Evolutionary conservation across 140 eudicot species (phyloP), one percentile per base, ranked within the genome.

Genomic region (Ambrosia hybrid): DNA sequence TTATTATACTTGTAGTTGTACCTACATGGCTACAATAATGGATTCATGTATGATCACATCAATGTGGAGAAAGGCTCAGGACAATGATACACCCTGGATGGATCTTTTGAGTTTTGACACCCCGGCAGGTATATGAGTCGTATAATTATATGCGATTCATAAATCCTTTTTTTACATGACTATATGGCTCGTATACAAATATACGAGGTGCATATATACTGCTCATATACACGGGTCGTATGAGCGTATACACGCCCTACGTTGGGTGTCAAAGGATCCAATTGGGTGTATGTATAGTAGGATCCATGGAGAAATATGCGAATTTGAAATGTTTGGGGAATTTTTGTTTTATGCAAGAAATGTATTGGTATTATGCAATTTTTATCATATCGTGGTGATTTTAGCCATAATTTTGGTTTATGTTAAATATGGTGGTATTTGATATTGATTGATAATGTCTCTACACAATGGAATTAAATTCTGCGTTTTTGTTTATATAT

Each of bases 301-400:
- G 34, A 30, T 30, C 34, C 34, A 30, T 30, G 34, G 34, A 30
- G 34, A 30, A 30, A 30, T 1, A 43, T 21, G 41, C 4, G 9
- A 48, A 67, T 21, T 3, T 16, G 10, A 46, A 46, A 67, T 67
- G 71, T 46, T 21, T 5, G 10, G 6, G 14, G 36, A 34, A 34
- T 10, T 36, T 16, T 36, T 61, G 9, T 21, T 30, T 30, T 30
- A 30, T 1, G 2, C 34, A 30, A 30, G 34, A 46, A 52, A 57
- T 70, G 55, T 12, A 15, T 69, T 37, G 69, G 51, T 38, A 2
- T 37, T 16, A 38, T 70, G 75, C 65, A 5, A 3, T 55, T 38
- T 38, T 6, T 2, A 16, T 56, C 14, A 17, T 38, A 14, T 38
- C 15, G 33, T 30, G 36, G 41, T 4, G 5, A 45, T 9, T 41